Evolutionary conservation across 768 basidiomycete species (phyloP).

Genomic region (Fomitopsis serialis): DNA sequence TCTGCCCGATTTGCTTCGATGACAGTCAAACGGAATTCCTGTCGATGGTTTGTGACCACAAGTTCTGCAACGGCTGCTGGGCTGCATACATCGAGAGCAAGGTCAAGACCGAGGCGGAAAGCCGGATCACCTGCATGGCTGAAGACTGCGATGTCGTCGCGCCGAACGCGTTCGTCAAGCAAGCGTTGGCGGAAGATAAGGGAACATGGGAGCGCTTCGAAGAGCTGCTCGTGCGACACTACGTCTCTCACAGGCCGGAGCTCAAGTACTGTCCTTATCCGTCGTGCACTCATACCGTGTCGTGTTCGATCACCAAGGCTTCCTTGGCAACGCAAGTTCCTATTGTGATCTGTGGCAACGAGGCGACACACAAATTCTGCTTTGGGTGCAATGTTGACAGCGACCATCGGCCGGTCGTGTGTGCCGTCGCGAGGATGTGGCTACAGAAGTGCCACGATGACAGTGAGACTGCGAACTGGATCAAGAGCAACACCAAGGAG

Average conservation of each 20-base stretch:
- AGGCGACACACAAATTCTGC: conserved; percentile 74
- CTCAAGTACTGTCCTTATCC: conserved; percentile 97
- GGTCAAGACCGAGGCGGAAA: conserved; percentile 78
- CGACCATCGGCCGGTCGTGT: conserved; percentile 91
- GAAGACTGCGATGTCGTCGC: conserved; percentile 65
- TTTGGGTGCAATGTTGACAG: conserved; percentile 88
- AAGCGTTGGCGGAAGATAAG: conserved; percentile 49
- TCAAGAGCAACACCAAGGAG: conserved; percentile 99
- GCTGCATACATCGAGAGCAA: conserved; percentile 72
- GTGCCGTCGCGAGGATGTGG: conserved; percentile 88
- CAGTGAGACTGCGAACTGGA: conserved; percentile 98
- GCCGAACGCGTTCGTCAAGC: conserved; percentile 56
- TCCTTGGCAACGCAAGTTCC: conserved; percentile 79
- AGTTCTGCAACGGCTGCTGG: conserved; percentile 86
- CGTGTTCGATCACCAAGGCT: conserved; percentile 72
- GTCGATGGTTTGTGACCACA: conserved; percentile 76
- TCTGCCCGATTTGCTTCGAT: conserved; percentile 93
- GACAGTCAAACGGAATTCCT: conserved; percentile 59
- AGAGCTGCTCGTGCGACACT: conserved; percentile 85
- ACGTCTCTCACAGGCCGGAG: conserved; percentile 75
- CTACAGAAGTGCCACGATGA: conserved; percentile 96
- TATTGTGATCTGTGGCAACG: conserved; percentile 78
- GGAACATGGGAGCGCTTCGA: conserved; percentile 68
- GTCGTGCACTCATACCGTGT: conserved; percentile 89
- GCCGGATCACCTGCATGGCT: conserved; percentile 72